Evolutionary conservation across 352 stramenopile species (phyloP).

Genomic region (Phytophthora crassamura): DNA sequence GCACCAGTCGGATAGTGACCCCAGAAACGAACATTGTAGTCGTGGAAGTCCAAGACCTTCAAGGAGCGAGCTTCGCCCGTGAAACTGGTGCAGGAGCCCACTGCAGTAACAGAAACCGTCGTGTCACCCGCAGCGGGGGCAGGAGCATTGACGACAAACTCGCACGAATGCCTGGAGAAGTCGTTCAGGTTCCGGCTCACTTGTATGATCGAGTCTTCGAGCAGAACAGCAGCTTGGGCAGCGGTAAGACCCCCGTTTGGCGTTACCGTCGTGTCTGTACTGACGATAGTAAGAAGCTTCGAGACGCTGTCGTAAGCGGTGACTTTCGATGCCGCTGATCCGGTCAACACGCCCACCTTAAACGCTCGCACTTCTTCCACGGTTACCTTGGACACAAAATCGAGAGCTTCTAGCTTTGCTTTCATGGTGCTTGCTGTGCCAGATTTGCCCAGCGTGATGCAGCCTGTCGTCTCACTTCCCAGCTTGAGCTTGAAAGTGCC

Average conservation of each 20-base stretch:
- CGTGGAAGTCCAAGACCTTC: conserved; percentile 70
- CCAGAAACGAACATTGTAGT: conserved; percentile 79
- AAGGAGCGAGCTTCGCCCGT: conserved; percentile 50
- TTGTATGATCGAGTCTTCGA: conserved; percentile 52
- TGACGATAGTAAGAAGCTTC: conserved; percentile 46
- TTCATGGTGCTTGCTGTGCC: conserved; percentile 44
- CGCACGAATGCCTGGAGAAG: conserved; percentile 66
- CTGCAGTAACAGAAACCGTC: conserved; percentile 40
- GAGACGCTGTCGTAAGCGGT: conserved; percentile 40
- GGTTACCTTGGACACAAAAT: conserved; percentile 50
- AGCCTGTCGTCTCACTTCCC: conserved; percentile 54
- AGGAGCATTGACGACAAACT: conserved; percentile 46
- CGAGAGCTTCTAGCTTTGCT: conserved; percentile 43
- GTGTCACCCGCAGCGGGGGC: conserved; percentile 21
- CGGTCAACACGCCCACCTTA: conserved; percentile 64
- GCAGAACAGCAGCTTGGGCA: conserved; percentile 40
- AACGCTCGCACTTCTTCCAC: conserved; percentile 64
- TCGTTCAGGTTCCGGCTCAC: conserved; percentile 82
- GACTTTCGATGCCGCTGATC: conserved; percentile 49
- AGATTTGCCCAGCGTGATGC: conserved; percentile 53
- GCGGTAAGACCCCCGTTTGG: conserved; percentile 35
- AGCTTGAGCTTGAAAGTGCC: conserved; percentile 66
- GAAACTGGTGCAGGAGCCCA: conserved; percentile 51
- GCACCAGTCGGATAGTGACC: conserved; percentile 69
- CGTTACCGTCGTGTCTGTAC: conserved; percentile 10